Evolutionary conservation across 345 rosid species (phyloP), one percentile per base, ranked within the genome.

Genomic region (Boechera retrofracta): DNA sequence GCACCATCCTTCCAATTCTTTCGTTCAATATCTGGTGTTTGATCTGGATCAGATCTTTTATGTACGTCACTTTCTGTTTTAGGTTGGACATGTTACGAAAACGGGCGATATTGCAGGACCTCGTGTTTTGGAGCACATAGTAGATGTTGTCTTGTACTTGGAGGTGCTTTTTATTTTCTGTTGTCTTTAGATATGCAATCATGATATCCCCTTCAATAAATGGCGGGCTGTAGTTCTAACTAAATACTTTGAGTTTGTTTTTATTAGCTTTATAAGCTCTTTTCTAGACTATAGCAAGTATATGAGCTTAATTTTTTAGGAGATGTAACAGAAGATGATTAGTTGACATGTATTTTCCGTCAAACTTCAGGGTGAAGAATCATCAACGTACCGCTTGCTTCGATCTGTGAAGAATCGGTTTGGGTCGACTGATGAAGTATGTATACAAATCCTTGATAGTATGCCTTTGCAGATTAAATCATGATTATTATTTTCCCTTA

Each of bases 61-160:
- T 57, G 45, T 15, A 57, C n/a, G 10, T 36, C 39, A 57, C 67
- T 24, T 48, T 77, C 54, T 85, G 32, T 69, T 80, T 51, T 85
- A 94, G 95, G 88, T 83, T 77, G 98, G 98, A 39, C 98, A 94
- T 83, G 98, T 92, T 64, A 94, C 87, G 45, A 94, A 94, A 82
- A 66, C 92, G 1, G 98, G 98, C 31, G 98, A 92, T 59, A 90
- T 94, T 64, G 98, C 98, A 35, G 98, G 98, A 81, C 98, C 98
- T 72, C 97, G 93, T 41, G 89, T 90, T 74, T 87, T 94, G 88
- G 98, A 94, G 89, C 98, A 94, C 83, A 92, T 94, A 63, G 98
- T 94, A 67, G 98, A 94, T 83, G 95, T 89, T 47, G 98, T 94
- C 80, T 80, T 94, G 75, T 92, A 94, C 76, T 74, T 94, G 87